phyloP scores from a whole-genome alignment of 2,329 filamentous ascomycete genomes.

The Aspergillus transmontanensis region DNA sequence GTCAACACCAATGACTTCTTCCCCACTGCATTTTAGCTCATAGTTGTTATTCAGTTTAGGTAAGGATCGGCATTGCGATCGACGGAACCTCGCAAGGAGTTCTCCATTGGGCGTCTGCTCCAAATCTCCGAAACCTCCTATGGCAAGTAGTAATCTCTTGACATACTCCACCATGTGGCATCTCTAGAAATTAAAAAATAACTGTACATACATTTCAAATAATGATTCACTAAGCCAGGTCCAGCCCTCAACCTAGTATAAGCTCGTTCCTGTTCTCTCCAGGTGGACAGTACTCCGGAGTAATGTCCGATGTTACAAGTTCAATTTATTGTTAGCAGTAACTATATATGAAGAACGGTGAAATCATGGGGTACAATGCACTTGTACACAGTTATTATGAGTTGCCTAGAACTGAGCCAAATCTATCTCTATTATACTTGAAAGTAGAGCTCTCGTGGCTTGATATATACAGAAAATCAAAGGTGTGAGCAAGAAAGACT shows the following conservation, averaged over 20 bases:
- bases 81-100: conserved; percentile 10
- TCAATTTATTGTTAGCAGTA: background rate
- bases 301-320: background rate
- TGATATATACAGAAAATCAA: too few relatives aligned
- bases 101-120: conserved; percentile 6
- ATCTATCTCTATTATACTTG: too few relatives aligned
- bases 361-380: too few relatives aligned
- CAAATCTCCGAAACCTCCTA: background rate
- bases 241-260: background rate
- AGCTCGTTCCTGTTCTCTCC: background rate
- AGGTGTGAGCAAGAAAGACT: too few relatives aligned
- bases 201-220: too few relatives aligned
- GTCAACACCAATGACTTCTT: background rate
- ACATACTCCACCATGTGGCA: background rate
- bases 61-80: conserved; percentile 1
- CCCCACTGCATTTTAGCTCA: background rate
- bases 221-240: too few relatives aligned
- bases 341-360: too few relatives aligned
- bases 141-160: background rate
- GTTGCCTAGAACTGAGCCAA: too few relatives aligned
- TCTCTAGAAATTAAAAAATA: background rate
- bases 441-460: too few relatives aligned
- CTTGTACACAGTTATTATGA: too few relatives aligned
- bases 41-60: background rate
- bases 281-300: background rate